phyloP scores from a whole-genome alignment of 2,329 filamentous ascomycete species.

The Lasiodiplodia citricola region DNA sequence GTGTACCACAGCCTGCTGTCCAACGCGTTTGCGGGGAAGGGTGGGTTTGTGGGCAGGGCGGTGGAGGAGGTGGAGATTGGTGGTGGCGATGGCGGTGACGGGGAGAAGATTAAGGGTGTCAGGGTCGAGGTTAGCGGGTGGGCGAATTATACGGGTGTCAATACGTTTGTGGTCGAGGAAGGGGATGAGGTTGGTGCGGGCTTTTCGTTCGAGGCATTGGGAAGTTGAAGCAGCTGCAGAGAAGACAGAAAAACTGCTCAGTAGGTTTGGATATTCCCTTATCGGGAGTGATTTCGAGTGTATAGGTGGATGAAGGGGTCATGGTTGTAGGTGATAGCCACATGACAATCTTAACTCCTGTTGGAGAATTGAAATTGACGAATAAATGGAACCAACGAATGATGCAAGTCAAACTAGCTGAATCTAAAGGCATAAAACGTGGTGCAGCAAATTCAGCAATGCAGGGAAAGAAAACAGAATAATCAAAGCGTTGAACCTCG shows the following conservation, averaged over 20 bases:
- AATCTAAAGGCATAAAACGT: no score
- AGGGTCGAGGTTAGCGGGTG: constrained; percentile 30
- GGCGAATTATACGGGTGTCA: constrained; percentile 31
- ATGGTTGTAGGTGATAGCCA: neutral
- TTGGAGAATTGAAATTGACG: neutral
- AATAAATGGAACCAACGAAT: neutral
- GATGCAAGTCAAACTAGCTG: no score
- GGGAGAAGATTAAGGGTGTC: constrained; percentile 22
- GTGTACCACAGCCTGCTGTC: constrained; percentile 34
- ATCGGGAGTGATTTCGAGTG: neutral
- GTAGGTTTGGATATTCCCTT: neutral
- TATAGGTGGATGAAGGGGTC: neutral
- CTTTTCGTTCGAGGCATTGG: constrained; percentile 30
- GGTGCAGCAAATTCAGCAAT: no score
- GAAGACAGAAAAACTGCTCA: no score
- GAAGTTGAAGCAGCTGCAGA: neutral
- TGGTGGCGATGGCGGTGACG: neutral
- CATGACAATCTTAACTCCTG: neutral
- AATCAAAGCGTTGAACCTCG: neutral
- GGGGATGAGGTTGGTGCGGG: constrained; percentile 29
- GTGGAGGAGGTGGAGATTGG: constrained; percentile 28
- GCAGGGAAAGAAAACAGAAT: neutral
- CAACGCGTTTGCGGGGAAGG: constrained; percentile 25
- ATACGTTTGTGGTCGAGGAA: constrained; percentile 29
- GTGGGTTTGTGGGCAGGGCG: constrained; percentile 29